Base-by-base conservation (phyloP, 768 basidiomycete species). In the Tubosaeta sp. region DNA sequence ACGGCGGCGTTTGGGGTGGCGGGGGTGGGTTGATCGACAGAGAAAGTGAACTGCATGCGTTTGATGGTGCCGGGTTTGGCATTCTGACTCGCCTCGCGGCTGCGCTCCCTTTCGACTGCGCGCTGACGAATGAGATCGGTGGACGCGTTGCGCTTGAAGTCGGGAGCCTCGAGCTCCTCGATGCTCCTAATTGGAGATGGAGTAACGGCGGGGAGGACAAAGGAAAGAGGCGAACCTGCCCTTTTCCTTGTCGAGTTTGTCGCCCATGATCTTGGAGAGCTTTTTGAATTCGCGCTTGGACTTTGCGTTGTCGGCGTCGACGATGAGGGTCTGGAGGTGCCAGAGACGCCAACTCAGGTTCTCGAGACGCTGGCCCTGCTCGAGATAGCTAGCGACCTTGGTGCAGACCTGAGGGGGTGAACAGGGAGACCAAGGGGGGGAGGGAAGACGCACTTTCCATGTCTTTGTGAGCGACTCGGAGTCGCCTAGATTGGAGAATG, bases 181-280 rank as follows among this genome's bases (percentile, higher is more conserved):
- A 92, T 92, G 68, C 81, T 86, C 72, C 90, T 92, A 44, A n/a
- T n/a, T 12, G 32, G 31, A 27, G 39, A 9, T 0, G 49, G 59
- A 60, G 55, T 55, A 29, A 48, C 3, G 48, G 63, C 55, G 16
- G 44, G 47, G 13, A 30, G 34, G 24, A 22, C 31, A 31, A 44
- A 49, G 25, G 31, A 50, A 45, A 6, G 29, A 27, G 34, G 80
- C 88, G 56, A 45, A 90, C 90, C 87, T 73, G 65, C 90, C 90
- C 72, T 91, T 92, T 73, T 93, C 90, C 73, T 89, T 90, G 78
- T 93, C 90, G 61, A 93, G 76, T 69, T 89, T 91, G 75, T 93
- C 90, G 56, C 90, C 81, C 91, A 93, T 93, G 66, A 71, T 80
- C 70, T 87, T 90, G 60, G 86, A 87, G 49, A 93, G 82, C 62